A percentile compares a stretch with the other conserved stretches of the same genome.
Conservation (phyloP, 495 filamentous ascomycete species). For the Neurospora sp. region DNA sequence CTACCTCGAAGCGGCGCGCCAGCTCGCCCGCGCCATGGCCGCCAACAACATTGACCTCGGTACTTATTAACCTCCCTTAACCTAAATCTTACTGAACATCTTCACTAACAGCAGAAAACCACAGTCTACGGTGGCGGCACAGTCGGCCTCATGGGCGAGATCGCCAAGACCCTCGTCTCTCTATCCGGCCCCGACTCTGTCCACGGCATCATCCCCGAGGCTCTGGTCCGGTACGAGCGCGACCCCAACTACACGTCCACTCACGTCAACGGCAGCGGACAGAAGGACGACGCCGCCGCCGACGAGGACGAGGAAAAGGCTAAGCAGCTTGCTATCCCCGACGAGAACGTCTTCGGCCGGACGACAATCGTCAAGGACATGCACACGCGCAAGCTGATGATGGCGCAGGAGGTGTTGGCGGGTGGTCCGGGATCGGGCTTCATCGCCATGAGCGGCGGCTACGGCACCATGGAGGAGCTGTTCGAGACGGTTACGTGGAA, state of each 20-base stretch:
- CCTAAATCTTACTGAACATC: not conserved
- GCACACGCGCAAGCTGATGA: slow-evolving; percentile 88
- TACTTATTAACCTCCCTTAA: slow-evolving; percentile 3
- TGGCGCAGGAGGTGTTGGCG: slow-evolving; percentile 75
- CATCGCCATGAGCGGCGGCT: slow-evolving; percentile 80
- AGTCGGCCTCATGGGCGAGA: slow-evolving; percentile 86
- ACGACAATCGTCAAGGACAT: slow-evolving; percentile 89
- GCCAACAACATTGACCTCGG: slow-evolving; percentile 60
- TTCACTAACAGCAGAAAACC: not conserved
- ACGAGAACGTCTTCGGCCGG: slow-evolving; percentile 61
- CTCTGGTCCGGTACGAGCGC: slow-evolving; percentile 75
- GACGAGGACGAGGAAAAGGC: slow-evolving; percentile 1
- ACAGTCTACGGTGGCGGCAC: slow-evolving; percentile 90
- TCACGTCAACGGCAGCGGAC: slow-evolving; percentile 17
- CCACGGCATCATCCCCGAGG: slow-evolving; percentile 84
- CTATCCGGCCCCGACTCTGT: slow-evolving; percentile 75
- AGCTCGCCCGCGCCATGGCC: slow-evolving; percentile 67
- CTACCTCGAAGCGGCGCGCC: slow-evolving; percentile 63
- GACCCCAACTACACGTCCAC: slow-evolving; percentile 37
- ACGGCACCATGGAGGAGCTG: slow-evolving; percentile 91
- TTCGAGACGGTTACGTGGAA: slow-evolving; percentile 98
- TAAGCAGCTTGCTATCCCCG: slow-evolving; percentile 34
- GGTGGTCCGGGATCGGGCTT: slow-evolving; percentile 81
- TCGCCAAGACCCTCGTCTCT: slow-evolving; percentile 76
- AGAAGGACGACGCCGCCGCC: slow-evolving; percentile 5